Evolutionary conservation across 2,329 filamentous ascomycete species (phyloP).

Genomic region (Cercospora brassicicola): DNA sequence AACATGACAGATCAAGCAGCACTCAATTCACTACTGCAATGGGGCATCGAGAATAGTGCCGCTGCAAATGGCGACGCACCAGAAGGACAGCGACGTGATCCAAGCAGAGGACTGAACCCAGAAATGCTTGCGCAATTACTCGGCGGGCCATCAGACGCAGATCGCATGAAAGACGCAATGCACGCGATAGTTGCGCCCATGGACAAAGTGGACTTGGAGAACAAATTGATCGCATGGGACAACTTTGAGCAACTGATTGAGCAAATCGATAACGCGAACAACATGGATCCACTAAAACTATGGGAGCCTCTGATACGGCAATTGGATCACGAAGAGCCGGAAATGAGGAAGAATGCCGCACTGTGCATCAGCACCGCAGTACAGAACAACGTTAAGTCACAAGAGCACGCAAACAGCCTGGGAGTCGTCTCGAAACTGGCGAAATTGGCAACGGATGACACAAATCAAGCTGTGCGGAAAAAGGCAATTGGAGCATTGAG

Average conservation of each 20-base stretch:
- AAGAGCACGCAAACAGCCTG: constrained; percentile 66
- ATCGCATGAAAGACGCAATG: constrained; percentile 87
- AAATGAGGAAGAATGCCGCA: constrained; percentile 81
- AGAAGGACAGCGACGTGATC: constrained; percentile 39
- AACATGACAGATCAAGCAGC: constrained; percentile 29
- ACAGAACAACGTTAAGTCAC: constrained; percentile 86
- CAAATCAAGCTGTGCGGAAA: constrained; percentile 66
- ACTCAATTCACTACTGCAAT: constrained; percentile 77
- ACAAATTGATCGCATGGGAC: constrained; percentile 83
- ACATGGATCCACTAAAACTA: constrained; percentile 73
- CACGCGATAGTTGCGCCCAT: constrained; percentile 63
- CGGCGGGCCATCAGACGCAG: constrained; percentile 83
- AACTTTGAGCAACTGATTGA: constrained; percentile 94
- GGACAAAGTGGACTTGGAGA: constrained; percentile 64
- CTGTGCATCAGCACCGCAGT: constrained; percentile 94
- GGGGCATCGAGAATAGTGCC: constrained; percentile 67
- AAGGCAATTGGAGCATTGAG: constrained; percentile 91
- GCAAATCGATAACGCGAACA: constrained; percentile 94
- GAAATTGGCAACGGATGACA: constrained; percentile 60
- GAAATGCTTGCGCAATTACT: constrained; percentile 72
- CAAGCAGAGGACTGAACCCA: constrained; percentile 58
- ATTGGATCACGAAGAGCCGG: constrained; percentile 66
- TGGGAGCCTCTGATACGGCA: constrained; percentile 78
- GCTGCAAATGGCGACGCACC: constrained; percentile 41
- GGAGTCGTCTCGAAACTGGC: constrained; percentile 72